These are phyloP conservation scores for Ascochyta clinopodiicola DNA, from an alignment of 2,329 filamentous ascomycete species.

Conservation along the genomic window DNA sequence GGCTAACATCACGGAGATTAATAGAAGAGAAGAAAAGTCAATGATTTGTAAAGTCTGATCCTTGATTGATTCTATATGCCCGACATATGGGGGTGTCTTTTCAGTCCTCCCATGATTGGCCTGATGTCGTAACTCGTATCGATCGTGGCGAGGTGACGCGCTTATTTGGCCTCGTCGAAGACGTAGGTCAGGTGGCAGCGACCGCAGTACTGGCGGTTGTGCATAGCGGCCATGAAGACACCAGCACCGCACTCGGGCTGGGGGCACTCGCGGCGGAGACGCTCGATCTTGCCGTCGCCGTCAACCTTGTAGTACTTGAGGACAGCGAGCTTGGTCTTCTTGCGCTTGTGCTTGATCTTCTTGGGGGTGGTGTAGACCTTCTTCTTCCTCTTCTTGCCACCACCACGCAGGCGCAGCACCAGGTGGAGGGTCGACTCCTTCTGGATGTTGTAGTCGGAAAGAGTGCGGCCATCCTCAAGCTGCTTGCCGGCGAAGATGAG, in stretches of 20 bases:
- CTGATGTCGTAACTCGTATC: conserved; percentile 37
- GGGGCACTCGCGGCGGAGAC: conserved; percentile 97
- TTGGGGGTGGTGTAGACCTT: conserved; percentile 99
- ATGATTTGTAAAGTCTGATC: conserved; percentile 21
- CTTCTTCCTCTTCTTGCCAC: conserved; percentile 98
- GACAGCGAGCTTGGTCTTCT: conserved; percentile 99
- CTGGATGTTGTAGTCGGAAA: conserved; percentile 99
- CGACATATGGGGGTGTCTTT: conserved; percentile 34
- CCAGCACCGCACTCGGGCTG: conserved; percentile 86
- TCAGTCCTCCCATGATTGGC: conserved; percentile 33
- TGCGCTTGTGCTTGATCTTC: conserved; percentile 99
- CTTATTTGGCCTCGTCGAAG: conserved; percentile 70
- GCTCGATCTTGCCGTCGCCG: conserved; percentile 99
- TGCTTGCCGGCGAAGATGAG: conserved; percentile 99
- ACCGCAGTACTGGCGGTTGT: conserved; percentile 97
- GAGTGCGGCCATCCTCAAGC: conserved; percentile 98
- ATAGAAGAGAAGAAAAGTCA: background rate
- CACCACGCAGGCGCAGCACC: conserved; percentile 97
- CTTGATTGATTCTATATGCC: conserved; percentile 38
- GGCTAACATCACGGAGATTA: no score
- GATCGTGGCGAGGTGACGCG: conserved; percentile 27
- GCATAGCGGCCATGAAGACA: conserved; percentile 99
- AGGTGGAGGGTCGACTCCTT: conserved; percentile 99
- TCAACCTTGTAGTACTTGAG: conserved; percentile 99
- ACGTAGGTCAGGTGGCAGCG: conserved; percentile 75